A percentile compares a stretch with the other conserved stretches of the same genome.
Evolutionary conservation across 2,329 filamentous ascomycete genomes (phyloP).

Genomic region (Harringtonia aguacate): DNA sequence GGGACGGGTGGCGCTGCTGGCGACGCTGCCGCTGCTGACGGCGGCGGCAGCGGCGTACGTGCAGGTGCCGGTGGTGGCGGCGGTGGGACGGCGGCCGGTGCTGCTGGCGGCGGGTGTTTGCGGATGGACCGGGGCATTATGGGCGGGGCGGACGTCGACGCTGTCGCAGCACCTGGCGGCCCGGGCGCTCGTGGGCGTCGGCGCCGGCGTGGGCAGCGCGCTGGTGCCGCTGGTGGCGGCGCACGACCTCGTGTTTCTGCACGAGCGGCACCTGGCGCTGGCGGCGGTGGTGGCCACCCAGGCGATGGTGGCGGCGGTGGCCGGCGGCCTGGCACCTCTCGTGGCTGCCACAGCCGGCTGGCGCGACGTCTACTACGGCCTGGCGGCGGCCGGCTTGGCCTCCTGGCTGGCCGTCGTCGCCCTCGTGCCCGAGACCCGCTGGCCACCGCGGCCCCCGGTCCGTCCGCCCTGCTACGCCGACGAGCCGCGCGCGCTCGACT

Average conservation of each 20-base stretch:
- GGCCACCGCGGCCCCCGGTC: slow-evolving; percentile 12
- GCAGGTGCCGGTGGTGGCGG: slow-evolving; percentile 26
- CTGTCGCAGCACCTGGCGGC: slow-evolving; percentile 22
- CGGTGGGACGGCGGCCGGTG: slow-evolving; percentile 24
- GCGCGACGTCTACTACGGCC: slow-evolving; percentile 25
- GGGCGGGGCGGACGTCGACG: slow-evolving; percentile 21
- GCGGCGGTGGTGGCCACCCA: slow-evolving; percentile 18
- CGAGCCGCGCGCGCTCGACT: slow-evolving; percentile 12
- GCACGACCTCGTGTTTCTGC: slow-evolving; percentile 27
- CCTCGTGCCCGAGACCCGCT: slow-evolving; percentile 24
- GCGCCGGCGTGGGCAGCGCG: slow-evolving; percentile 23
- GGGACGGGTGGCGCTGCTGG: slow-evolving; percentile 16
- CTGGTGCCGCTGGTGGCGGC: slow-evolving; percentile 24
- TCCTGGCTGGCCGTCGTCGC: slow-evolving; percentile 22
- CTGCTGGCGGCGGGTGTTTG: slow-evolving; percentile 21
- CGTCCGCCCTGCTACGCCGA: not conserved
- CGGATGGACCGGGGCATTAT: slow-evolving; percentile 24
- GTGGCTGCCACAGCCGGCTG: slow-evolving; percentile 20
- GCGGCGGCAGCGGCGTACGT: slow-evolving; percentile 24
- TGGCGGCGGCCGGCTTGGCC: slow-evolving; percentile 18
- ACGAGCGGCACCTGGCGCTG: slow-evolving; percentile 24
- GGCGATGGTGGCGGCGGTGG: slow-evolving; percentile 19
- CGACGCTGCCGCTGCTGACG: slow-evolving; percentile 23
- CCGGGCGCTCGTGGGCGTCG: slow-evolving; percentile 22
- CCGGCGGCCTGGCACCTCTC: slow-evolving; percentile 18